Percentiles rank a stretch among this genome's conserved stretches.
These are phyloP conservation scores for Trypanosoma caninum DNA, from an alignment of 208 protist species.

Conservation along the genomic window DNA sequence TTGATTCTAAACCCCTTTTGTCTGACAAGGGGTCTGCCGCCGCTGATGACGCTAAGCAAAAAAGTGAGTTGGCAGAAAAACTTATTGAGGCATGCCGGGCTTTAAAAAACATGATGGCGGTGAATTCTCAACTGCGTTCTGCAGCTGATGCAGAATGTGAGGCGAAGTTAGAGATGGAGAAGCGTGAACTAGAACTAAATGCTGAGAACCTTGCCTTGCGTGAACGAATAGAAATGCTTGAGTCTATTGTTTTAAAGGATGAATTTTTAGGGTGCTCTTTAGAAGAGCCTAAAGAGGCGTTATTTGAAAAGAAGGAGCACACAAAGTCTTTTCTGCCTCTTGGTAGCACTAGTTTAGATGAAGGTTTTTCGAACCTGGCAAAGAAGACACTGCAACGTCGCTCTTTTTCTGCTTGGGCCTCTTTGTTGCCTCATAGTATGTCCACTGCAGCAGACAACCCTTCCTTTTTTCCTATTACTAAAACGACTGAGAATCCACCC, in stretches of 20 bases:
- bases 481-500: no score
- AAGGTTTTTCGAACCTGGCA: no score
- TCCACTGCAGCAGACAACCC: no score
- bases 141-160: slow-evolving; percentile 61
- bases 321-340: no score
- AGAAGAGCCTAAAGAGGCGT: neutral
- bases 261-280: slow-evolving; percentile 17
- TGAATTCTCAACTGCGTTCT: slow-evolving; percentile 76
- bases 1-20: no score
- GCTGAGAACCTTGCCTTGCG: slow-evolving; percentile 81
- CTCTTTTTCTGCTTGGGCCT: neutral
- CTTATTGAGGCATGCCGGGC: slow-evolving; percentile 73
- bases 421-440: no score
- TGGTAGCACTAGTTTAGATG: no score
- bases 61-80: slow-evolving; percentile 62
- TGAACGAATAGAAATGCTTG: slow-evolving; percentile 81
- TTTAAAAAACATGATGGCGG: slow-evolving; percentile 65
- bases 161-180: slow-evolving; percentile 34
- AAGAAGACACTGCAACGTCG: neutral
- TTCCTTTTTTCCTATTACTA: no score
- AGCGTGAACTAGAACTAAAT: slow-evolving; percentile 74
- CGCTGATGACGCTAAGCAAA: neutral
- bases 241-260: slow-evolving; percentile 79
- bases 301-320: no score
- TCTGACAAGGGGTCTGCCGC: no score